phyloP scores from a whole-genome alignment of 192 early-diverging fungal genomes.

The Coemansia sp. region DNA sequence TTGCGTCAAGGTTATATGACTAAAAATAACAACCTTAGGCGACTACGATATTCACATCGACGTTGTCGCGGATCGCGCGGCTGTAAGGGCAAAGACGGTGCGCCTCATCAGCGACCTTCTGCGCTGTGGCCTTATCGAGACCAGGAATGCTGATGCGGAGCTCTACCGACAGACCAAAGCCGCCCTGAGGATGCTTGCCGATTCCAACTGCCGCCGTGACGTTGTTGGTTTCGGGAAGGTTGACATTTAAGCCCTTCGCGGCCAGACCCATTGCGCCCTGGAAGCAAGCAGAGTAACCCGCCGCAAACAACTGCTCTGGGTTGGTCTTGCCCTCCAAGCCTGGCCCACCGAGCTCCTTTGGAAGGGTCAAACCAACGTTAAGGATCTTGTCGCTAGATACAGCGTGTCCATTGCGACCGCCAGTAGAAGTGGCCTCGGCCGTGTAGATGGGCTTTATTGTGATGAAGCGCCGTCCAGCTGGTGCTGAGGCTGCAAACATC shows the following conservation, averaged over 20 bases:
- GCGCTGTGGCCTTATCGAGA: constrained; percentile 44
- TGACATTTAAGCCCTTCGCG: constrained; percentile 47
- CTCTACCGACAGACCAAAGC: constrained; percentile 56
- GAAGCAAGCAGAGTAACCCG: constrained; percentile 61
- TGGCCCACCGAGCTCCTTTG: constrained; percentile 60
- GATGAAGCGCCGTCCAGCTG: constrained; percentile 31
- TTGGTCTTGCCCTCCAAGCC: constrained; percentile 57
- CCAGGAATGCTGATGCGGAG: constrained; percentile 51
- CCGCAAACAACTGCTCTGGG: constrained; percentile 61
- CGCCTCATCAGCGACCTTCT: constrained; percentile 53
- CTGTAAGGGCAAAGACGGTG: constrained; percentile 61
- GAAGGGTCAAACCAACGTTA: constrained; percentile 54
- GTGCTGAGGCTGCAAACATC: constrained; percentile 4
- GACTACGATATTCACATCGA: constrained; percentile 56
- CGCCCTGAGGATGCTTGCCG: constrained; percentile 54
- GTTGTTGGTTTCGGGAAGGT: constrained; percentile 48
- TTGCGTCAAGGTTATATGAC: not conserved
- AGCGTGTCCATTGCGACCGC: constrained; percentile 59
- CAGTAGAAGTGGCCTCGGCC: constrained; percentile 55
- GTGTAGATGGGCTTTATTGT: constrained; percentile 61
- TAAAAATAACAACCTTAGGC: constrained; percentile 16
- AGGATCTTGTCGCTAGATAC: constrained; percentile 56
- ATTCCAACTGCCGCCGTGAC: constrained; percentile 54
- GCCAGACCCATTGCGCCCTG: constrained; percentile 59
- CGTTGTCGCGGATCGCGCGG: constrained; percentile 55